Evolutionary conservation across 169 alveolate species (phyloP), one percentile per base, ranked within the genome.

Genomic region (Hepatocystis sp.): DNA sequence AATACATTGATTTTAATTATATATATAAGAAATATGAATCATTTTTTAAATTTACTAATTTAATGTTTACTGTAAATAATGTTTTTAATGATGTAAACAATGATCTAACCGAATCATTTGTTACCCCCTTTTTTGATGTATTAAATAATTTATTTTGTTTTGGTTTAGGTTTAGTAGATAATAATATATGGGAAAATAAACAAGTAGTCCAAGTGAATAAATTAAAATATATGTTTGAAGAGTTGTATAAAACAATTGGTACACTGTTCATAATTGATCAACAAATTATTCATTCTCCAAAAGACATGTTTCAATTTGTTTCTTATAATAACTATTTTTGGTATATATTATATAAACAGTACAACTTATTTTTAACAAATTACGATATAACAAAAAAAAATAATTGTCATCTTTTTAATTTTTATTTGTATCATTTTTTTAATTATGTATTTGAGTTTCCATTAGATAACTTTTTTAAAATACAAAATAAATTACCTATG

Each of bases 381-480:
- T 81, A 81, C 36, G 89, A 81, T 56, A 21, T 27, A 32, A 46
- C 27, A 28, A n/a, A n/a, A n/a, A n/a, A n/a, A n/a, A 63, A 47
- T 23, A 81, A 81, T 42, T 81, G 89, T 42, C 10, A 61, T 21
- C n/a, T 81, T 23, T 81, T 81, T 40, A 81, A 60, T 11, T 42
- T 17, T 15, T 81, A 53, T 15, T 36, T 81, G 0, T 60, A 47
- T 11, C 89, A 81, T 27, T 81, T 81, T 47, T 36, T 81, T 34
- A 81, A 81, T 81, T 81, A 81, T 56, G 36, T 55, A 25, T 81
- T 63, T 81, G 51, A 81, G 34, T 81, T 81, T n/a, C 89, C 89
- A 1, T 2, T 81, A 46, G 89, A 81, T 51, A 81, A 81, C 21
- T 81, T 81, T 42, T 81, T 81, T 28, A 49, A 81, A 30, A 21